phyloP scores from a whole-genome alignment of 208 protist genomes.

The Crithidia acanthocephali region DNA sequence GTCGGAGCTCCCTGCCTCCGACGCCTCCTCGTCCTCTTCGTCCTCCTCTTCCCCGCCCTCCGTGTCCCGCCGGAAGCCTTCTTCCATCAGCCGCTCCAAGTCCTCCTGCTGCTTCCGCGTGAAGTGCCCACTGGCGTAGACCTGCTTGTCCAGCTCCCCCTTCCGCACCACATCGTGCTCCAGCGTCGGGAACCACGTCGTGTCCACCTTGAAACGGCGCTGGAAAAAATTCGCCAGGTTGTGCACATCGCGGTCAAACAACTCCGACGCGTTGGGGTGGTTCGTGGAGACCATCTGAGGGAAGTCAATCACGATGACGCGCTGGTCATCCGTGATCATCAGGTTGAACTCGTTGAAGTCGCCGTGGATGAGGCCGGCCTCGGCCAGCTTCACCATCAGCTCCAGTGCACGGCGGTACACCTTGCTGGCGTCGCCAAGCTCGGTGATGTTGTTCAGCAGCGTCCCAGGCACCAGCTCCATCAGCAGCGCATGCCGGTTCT shows the following conservation, averaged over 20 bases:
- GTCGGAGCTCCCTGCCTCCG: conserved; percentile 12
- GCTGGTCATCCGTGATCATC: conserved; percentile 93
- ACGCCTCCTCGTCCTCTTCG: conserved; percentile 43
- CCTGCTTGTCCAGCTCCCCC: conserved; percentile 71
- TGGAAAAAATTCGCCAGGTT: conserved; percentile 97
- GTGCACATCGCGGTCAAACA: conserved; percentile 98
- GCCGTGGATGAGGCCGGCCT: conserved; percentile 98
- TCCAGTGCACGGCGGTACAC: conserved; percentile 94
- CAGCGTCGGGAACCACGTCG: conserved; percentile 68
- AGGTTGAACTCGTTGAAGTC: conserved; percentile 99
- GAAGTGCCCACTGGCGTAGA: conserved; percentile 87
- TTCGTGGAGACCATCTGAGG: conserved; percentile 99
- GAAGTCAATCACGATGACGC: conserved; percentile 99
- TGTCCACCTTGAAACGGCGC: conserved; percentile 88
- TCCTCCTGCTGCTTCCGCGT: conserved; percentile 71
- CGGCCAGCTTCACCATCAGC: conserved; percentile 94
- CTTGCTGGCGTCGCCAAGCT: conserved; percentile 84
- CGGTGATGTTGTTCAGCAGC: conserved; percentile 93
- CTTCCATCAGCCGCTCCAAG: conserved; percentile 73
- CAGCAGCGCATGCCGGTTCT: conserved; percentile 98
- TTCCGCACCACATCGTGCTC: conserved; percentile 82
- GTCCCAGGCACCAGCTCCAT: conserved; percentile 97
- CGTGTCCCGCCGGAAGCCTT: conserved; percentile 28
- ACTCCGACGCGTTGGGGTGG: conserved; percentile 95
- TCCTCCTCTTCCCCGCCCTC: conserved; percentile 26